A percentile compares a stretch with the other conserved stretches of the same genome.
phyloP scores from a whole-genome alignment of 2,329 filamentous ascomycete genomes.

The Lanzia echinophila region DNA sequence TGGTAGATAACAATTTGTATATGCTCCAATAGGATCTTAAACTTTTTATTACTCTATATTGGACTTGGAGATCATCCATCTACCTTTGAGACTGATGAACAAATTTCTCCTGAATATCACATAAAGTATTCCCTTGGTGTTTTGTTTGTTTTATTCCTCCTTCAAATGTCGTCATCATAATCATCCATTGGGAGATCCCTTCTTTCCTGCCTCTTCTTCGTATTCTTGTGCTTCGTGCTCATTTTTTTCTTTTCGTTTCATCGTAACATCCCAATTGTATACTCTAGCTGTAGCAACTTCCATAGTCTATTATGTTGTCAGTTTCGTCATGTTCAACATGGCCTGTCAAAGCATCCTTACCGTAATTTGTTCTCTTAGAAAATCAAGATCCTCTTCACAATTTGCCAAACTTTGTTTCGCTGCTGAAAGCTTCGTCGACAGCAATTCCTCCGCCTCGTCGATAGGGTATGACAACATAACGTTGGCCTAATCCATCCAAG shows the following conservation, averaged over 20 bases:
- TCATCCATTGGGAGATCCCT: slow-evolving; percentile 29
- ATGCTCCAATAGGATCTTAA: not conserved
- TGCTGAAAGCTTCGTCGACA: slow-evolving; percentile 69
- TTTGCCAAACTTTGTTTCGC: slow-evolving; percentile 77
- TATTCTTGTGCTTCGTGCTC: slow-evolving; percentile 44
- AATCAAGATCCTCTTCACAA: slow-evolving; percentile 94
- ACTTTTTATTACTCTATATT: not conserved
- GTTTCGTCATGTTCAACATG: not conserved
- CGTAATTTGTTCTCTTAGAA: slow-evolving; percentile 92
- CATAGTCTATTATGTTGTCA: slow-evolving; percentile 41
- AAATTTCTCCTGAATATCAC: slow-evolving; percentile 9
- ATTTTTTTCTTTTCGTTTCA: slow-evolving; percentile 84
- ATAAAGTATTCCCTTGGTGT: not conserved
- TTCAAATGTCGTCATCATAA: not conserved
- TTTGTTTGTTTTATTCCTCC: slow-evolving; percentile 4
- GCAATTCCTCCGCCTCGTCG: slow-evolving; percentile 72
- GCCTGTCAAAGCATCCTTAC: slow-evolving; percentile 42
- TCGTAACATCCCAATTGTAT: slow-evolving; percentile 99
- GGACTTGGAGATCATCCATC: not conserved
- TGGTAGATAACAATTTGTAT: not conserved
- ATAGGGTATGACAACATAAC: slow-evolving; percentile 96
- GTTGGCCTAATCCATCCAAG: slow-evolving; percentile 57
- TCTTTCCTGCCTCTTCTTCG: slow-evolving; percentile 28
- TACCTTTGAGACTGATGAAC: not conserved
- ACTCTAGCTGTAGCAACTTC: slow-evolving; percentile 93